phyloP scores from a whole-genome alignment of 108 stramenopile genomes.

The Skeletonema marinoi region DNA sequence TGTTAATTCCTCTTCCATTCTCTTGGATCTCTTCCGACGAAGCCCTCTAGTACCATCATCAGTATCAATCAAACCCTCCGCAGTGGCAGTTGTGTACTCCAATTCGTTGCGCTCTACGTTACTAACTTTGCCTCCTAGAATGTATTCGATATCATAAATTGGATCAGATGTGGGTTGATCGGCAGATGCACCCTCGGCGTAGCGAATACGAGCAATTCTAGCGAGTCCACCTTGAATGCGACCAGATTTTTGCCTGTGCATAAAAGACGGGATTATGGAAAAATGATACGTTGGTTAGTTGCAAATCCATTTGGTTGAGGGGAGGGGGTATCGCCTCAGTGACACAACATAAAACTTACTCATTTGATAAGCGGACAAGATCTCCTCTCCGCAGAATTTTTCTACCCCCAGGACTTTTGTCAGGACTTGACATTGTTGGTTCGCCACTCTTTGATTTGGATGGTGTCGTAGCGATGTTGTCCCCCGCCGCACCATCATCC shows the following conservation, averaged over 20 bases:
- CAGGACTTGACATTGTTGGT: background rate
- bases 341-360: conserved; percentile 24
- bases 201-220: conserved; percentile 13
- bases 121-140: conserved; percentile 52
- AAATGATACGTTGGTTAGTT: background rate
- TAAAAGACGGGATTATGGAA: background rate
- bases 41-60: conserved; percentile 9
- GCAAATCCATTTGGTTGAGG: background rate
- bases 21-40: background rate
- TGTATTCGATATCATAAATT: conserved; percentile 39
- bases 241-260: conserved; percentile 22
- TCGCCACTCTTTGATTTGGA: background rate
- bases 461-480: background rate
- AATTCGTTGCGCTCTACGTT: conserved; percentile 47
- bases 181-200: background rate
- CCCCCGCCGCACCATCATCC: background rate
- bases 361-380: conserved; percentile 30
- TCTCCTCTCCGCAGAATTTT: conserved; percentile 39
- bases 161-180: background rate
- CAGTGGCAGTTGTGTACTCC: conserved; percentile 61
- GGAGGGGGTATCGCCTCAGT: background rate
- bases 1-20: background rate
- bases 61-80: conserved; percentile 65
- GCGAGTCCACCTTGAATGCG: conserved; percentile 44
- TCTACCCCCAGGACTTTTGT: background rate